Conservation (phyloP, 2,329 filamentous ascomycete genomes). For the Colletotrichum incanum region DNA sequence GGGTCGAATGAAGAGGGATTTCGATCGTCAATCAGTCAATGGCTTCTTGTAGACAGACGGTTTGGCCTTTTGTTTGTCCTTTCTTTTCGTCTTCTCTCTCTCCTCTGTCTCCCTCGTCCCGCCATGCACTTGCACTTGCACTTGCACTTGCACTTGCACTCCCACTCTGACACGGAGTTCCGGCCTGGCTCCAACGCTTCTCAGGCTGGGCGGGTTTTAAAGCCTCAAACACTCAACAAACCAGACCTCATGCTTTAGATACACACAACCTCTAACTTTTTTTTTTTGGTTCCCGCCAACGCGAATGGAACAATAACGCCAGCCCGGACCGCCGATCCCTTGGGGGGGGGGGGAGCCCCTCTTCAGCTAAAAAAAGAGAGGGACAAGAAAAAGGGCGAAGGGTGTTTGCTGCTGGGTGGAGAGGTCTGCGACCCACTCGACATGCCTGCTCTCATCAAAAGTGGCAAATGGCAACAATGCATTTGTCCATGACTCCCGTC, state of each 20-base stretch:
- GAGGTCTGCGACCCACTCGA: slow-evolving; percentile 27
- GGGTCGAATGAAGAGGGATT: slow-evolving; percentile 13
- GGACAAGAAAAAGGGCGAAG: not conserved
- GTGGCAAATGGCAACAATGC: slow-evolving; percentile 14
- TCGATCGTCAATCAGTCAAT: slow-evolving; percentile 3
- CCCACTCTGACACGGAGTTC: not conserved
- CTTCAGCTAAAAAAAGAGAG: slow-evolving; percentile 10
- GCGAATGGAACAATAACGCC: slow-evolving; percentile 1
- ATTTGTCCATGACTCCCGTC: slow-evolving; percentile 12
- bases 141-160: slow-evolving; percentile 1
- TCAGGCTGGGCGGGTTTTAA: slow-evolving; percentile 27
- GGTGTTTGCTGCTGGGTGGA: slow-evolving; percentile 24
- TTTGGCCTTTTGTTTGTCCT: slow-evolving; percentile 28
- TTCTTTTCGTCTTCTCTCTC: slow-evolving; percentile 13
- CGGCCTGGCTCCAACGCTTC: not conserved
- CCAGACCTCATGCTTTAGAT: slow-evolving; percentile 28
- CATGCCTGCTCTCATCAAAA: slow-evolving; percentile 17
- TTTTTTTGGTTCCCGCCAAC: not conserved
- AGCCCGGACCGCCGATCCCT: slow-evolving; percentile 19
- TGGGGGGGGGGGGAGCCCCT: not conserved
- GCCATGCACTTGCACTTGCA: slow-evolving; percentile 8
- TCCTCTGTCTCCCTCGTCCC: slow-evolving; percentile 4
- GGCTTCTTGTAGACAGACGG: slow-evolving; percentile 13
- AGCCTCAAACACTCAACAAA: slow-evolving; percentile 43
- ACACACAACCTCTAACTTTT: slow-evolving; percentile 20